A percentile compares a stretch with the other conserved stretches of the same genome.
Conservation (phyloP, 768 basidiomycete species). For the Serendipita sp. region DNA sequence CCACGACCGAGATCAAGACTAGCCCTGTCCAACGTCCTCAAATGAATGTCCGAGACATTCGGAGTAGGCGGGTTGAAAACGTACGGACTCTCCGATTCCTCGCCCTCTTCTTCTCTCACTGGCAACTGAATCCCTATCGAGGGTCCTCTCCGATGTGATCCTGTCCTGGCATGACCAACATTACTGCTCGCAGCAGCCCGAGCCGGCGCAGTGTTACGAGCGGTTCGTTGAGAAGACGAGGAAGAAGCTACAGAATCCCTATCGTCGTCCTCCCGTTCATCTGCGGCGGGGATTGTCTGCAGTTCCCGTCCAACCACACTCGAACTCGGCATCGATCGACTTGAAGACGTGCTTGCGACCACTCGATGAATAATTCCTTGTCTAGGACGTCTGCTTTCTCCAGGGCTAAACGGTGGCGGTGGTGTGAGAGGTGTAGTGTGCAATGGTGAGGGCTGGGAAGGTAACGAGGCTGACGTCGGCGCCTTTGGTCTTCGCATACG, state of each 20-base stretch:
- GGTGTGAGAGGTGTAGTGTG: conserved; percentile 32
- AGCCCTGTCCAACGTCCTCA: conserved; percentile 37
- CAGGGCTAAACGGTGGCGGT: conserved; percentile 42
- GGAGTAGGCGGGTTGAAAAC: conserved; percentile 78
- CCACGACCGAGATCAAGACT: conserved; percentile 1
- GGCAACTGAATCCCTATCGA: conserved; percentile 5
- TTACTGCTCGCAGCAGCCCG: not conserved
- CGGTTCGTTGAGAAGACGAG: not conserved
- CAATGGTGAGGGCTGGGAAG: conserved; percentile 10
- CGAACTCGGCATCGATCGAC: conserved; percentile 27
- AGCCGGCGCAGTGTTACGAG: not conserved
- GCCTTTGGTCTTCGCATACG: conserved; percentile 42
- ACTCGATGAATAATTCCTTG: conserved; percentile 20
- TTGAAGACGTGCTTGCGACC: conserved; percentile 34
- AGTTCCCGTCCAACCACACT: not conserved
- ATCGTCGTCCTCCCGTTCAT: conserved; percentile 19
- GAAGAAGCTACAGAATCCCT: not conserved
- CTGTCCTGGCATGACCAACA: not conserved
- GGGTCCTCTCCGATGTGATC: not conserved
- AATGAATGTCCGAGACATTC: conserved; percentile 63
- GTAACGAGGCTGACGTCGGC: conserved; percentile 20
- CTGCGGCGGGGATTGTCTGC: conserved; percentile 1
- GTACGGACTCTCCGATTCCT: conserved; percentile 31
- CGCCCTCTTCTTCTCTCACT: conserved; percentile 1
- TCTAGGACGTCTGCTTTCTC: not conserved